Conservation (phyloP, 2,329 filamentous ascomycete genomes). For the Pseudogymnoascus sp. region DNA sequence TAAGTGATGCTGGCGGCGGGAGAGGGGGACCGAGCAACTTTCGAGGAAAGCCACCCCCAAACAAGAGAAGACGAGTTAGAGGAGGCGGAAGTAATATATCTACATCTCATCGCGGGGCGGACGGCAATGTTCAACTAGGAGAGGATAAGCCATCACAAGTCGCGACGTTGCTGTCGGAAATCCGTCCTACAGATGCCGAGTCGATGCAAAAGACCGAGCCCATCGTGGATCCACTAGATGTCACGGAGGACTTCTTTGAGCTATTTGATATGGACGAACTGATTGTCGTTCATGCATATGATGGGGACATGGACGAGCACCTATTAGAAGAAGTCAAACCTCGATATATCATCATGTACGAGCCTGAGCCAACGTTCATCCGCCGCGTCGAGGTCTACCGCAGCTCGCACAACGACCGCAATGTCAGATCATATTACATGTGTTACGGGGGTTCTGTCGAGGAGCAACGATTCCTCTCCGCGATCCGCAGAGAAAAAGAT, state of each 20-base stretch:
- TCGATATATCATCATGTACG: constrained; percentile 96
- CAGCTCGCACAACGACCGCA: constrained; percentile 81
- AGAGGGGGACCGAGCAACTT: constrained; percentile 34
- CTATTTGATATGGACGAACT: constrained; percentile 87
- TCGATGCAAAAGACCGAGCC: constrained; percentile 68
- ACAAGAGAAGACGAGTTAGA: constrained; percentile 76
- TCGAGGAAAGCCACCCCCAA: constrained; percentile 58
- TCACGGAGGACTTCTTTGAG: constrained; percentile 88
- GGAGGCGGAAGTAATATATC: constrained; percentile 59
- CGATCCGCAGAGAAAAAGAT: constrained; percentile 90
- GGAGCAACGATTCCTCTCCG: constrained; percentile 84
- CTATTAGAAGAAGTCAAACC: constrained; percentile 91
- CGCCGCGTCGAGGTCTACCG: constrained; percentile 90
- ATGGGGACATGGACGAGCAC: constrained; percentile 91
- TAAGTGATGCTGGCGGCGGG: constrained; percentile 48
- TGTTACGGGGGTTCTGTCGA: constrained; percentile 94
- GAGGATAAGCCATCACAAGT: constrained; percentile 81
- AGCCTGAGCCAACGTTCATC: constrained; percentile 90
- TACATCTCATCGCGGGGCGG: constrained; percentile 54
- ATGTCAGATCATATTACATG: constrained; percentile 90
- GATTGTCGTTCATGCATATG: constrained; percentile 83
- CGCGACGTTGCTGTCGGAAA: constrained; percentile 69
- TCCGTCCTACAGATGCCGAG: constrained; percentile 72
- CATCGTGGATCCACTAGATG: constrained; percentile 67
- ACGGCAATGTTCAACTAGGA: constrained; percentile 64